phyloP scores from a whole-genome alignment of 2,329 filamentous ascomycete species.

The Fusarium kyushuense region DNA sequence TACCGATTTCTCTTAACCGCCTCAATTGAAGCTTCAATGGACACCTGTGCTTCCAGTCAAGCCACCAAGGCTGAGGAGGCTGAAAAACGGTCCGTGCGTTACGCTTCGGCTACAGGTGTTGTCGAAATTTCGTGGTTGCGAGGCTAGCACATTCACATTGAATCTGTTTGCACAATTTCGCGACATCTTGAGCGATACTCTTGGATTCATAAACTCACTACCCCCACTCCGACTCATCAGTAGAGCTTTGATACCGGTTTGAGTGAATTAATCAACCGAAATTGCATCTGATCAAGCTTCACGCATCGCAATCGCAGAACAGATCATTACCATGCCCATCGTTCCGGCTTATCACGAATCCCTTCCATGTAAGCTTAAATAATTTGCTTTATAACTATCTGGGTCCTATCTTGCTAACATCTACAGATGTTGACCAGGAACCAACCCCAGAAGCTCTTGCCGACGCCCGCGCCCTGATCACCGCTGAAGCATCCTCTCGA shows the following conservation, averaged over 20 bases:
- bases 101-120: background rate
- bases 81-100: slow-evolving; percentile 33
- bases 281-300: background rate
- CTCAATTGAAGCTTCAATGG: background rate
- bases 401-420: slow-evolving; percentile 29
- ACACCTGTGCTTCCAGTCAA: background rate
- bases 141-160: slow-evolving; percentile 19
- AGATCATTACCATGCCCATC: slow-evolving; percentile 45
- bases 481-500: slow-evolving; percentile 67
- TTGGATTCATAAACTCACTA: background rate
- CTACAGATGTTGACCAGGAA: slow-evolving; percentile 81
- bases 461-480: slow-evolving; percentile 77
- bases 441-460: slow-evolving; percentile 72
- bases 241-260: background rate
- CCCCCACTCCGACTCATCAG: background rate
- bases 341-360: slow-evolving; percentile 74
- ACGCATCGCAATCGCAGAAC: slow-evolving; percentile 16
- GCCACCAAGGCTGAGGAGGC: slow-evolving; percentile 43
- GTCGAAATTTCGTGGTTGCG: slow-evolving; percentile 21
- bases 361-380: slow-evolving; percentile 74
- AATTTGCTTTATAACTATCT: slow-evolving; percentile 3
- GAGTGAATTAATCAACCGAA: background rate
- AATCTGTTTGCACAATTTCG: background rate
- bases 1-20: background rate
- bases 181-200: background rate